phyloP scores from a whole-genome alignment of 2,329 filamentous ascomycete genomes.

The Penicillium sp. region DNA sequence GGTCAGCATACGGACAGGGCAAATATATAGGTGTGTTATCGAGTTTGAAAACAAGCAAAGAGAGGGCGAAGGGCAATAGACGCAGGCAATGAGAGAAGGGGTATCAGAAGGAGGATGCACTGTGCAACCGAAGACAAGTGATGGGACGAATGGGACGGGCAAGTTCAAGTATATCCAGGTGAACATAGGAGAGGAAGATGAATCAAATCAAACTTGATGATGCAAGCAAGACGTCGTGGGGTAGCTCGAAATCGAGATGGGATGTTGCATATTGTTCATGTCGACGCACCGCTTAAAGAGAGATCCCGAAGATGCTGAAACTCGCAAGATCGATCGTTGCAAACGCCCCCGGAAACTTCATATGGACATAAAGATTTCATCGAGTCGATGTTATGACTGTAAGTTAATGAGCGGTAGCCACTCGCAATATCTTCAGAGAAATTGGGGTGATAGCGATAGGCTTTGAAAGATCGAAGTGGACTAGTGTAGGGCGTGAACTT shows the following conservation, averaged over 20 bases:
- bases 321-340: conserved; percentile 72
- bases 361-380: conserved; percentile 73
- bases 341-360: conserved; percentile 69
- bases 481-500: conserved; percentile 73
- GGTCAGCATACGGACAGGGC: conserved; percentile 41
- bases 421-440: conserved; percentile 69
- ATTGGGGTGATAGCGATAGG: conserved; percentile 84
- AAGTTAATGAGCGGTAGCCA: conserved; percentile 86
- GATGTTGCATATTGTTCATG: conserved; percentile 30
- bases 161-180: background rate
- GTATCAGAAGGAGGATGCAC: background rate
- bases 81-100: background rate
- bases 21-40: conserved; percentile 18
- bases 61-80: conserved; percentile 4
- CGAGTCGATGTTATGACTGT: conserved; percentile 85
- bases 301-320: conserved; percentile 80
- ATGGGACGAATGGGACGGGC: background rate
- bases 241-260: conserved; percentile 25
- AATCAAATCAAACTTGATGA: conserved; percentile 7
- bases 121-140: background rate
- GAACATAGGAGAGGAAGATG: conserved; percentile 7
- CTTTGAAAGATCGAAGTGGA: conserved; percentile 77
- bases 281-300: conserved; percentile 71
- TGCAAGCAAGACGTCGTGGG: conserved; percentile 13
- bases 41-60: conserved; percentile 7